phyloP scores from a whole-genome alignment of 345 rosid genomes.

The Lepidium didymum region DNA sequence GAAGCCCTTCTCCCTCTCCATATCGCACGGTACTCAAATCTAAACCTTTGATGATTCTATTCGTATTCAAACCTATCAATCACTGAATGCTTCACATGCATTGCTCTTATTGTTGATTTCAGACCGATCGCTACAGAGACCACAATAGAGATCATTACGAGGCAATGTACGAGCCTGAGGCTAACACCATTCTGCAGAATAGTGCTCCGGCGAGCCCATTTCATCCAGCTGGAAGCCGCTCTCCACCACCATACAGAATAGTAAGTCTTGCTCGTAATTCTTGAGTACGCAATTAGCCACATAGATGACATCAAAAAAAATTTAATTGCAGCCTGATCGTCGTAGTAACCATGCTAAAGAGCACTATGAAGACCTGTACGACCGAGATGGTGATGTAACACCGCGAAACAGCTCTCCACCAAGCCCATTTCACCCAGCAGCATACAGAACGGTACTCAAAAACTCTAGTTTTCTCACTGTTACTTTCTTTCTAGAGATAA shows the following conservation, averaged over 20 bases:
- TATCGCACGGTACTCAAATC: constrained; percentile 18
- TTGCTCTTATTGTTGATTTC: constrained; percentile 3
- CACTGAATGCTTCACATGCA: neutral
- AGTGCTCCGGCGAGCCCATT: constrained; percentile 19
- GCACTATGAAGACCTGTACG: constrained; percentile 10
- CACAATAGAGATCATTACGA: constrained; percentile 8
- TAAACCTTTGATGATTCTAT: neutral
- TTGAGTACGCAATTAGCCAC: neutral
- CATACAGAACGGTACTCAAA: constrained; percentile 7
- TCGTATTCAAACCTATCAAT: neutral
- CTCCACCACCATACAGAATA: constrained; percentile 21
- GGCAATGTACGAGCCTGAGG: constrained; percentile 24
- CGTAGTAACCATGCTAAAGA: constrained; percentile 1
- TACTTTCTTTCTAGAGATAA: neutral
- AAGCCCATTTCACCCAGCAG: constrained; percentile 21
- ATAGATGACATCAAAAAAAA: neutral
- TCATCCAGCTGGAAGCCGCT: constrained; percentile 14
- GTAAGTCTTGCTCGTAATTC: constrained; percentile 11
- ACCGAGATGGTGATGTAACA: constrained; percentile 9
- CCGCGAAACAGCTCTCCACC: constrained; percentile 22
- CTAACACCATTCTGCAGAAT: constrained; percentile 5
- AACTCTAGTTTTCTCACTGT: neutral
- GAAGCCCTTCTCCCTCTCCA: constrained; percentile 29
- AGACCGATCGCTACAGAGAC: constrained; percentile 23
- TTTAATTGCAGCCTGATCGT: constrained; percentile 4